Percentiles rank a stretch among this genome's conserved stretches.
Evolutionary conservation across 306 rosid species (phyloP).

Genomic region (Prunus mume): DNA sequence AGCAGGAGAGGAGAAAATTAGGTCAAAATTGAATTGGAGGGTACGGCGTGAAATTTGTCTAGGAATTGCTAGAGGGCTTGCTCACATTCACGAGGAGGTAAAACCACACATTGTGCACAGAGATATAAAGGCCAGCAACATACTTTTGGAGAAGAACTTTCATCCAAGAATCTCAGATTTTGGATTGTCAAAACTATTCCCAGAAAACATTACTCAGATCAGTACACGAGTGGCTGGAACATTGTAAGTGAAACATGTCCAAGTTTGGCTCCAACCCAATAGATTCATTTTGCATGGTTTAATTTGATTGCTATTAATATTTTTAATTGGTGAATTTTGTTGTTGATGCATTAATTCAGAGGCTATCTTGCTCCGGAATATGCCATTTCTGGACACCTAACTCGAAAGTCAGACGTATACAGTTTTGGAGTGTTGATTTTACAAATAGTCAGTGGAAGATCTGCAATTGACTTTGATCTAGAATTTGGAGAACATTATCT

Average conservation of each 20-base stretch:
- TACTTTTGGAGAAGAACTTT: conserved; percentile 30
- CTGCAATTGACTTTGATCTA: conserved; percentile 25
- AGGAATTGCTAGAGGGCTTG: conserved; percentile 31
- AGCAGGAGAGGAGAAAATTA: conserved; percentile 11
- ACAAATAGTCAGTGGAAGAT: conserved; percentile 23
- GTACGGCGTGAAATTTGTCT: conserved; percentile 21
- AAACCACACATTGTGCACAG: conserved; percentile 32
- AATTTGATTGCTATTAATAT: background rate
- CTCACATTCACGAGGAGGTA: conserved; percentile 32
- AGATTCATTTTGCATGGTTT: background rate
- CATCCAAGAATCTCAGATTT: conserved; percentile 34
- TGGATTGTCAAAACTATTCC: conserved; percentile 31
- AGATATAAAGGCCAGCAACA: conserved; percentile 33
- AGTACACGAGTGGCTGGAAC: conserved; percentile 36
- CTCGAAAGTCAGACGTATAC: conserved; percentile 24
- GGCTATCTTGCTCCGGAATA: conserved; percentile 35
- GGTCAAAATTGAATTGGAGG: conserved; percentile 19
- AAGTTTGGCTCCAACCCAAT: background rate
- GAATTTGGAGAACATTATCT: conserved; percentile 29
- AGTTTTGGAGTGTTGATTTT: conserved; percentile 31
- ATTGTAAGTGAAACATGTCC: conserved; percentile 17
- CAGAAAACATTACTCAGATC: conserved; percentile 23
- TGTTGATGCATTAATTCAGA: background rate
- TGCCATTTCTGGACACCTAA: conserved; percentile 27
- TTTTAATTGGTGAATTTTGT: background rate